Percentiles rank a stretch among this genome's conserved stretches.
These are phyloP conservation scores for Penicillium longicatenatum DNA, from an alignment of 495 filamentous ascomycete genomes.

Conservation along the genomic window DNA sequence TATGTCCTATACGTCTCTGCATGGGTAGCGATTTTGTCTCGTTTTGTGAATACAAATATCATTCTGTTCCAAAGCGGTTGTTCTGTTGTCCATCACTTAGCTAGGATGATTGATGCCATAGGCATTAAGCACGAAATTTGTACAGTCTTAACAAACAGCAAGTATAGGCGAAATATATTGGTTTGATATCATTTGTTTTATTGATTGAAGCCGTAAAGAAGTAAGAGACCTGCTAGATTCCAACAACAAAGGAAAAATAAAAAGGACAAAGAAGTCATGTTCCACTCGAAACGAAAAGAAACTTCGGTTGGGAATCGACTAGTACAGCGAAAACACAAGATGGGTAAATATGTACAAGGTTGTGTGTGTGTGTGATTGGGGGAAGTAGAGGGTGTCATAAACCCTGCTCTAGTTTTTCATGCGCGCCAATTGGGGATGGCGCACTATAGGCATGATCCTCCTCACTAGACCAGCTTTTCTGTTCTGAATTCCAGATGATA, in stretches of 20 bases:
- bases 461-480: constrained; percentile 5
- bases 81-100: neutral
- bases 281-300: constrained; percentile 10
- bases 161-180: neutral
- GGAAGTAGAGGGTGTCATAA: constrained; percentile 17
- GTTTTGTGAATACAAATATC: constrained; percentile 36
- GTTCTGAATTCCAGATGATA: constrained; percentile 5
- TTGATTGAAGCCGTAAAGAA: constrained; percentile 15
- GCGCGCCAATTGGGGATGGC: constrained; percentile 13
- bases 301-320: constrained; percentile 32
- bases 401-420: constrained; percentile 29
- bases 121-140: neutral
- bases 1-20: constrained; percentile 35
- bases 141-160: neutral
- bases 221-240: constrained; percentile 29
- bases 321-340: constrained; percentile 39
- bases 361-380: constrained; percentile 32
- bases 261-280: constrained; percentile 24
- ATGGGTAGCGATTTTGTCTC: constrained; percentile 37
- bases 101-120: neutral
- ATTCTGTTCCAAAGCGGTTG: constrained; percentile 18
- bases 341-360: constrained; percentile 39
- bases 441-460: neutral
- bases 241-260: constrained; percentile 30
- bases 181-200: constrained; percentile 9